Evolutionary conservation across 1,139 yeast genomes (phyloP).

Genomic region (Magnusiomyces sp.): DNA sequence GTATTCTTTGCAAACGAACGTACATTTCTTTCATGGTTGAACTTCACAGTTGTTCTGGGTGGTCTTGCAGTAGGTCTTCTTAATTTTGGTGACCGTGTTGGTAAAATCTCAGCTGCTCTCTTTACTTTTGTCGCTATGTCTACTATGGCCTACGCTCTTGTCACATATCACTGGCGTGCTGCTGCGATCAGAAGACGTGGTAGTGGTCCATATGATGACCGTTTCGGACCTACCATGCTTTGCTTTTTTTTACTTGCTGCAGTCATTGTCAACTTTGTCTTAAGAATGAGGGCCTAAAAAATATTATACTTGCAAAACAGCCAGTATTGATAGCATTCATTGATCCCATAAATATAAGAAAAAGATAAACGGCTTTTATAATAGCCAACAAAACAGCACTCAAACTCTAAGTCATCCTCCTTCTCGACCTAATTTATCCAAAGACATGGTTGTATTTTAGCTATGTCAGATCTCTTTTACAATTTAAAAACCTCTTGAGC

Average conservation of each 20-base stretch:
- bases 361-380: background rate
- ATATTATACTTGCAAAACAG: background rate
- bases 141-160: conserved; percentile 90
- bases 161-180: conserved; percentile 99
- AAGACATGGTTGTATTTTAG: too few species aligned
- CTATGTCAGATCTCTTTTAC: too few species aligned
- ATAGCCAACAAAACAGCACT: background rate
- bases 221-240: conserved; percentile 98
- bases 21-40: conserved; percentile 88
- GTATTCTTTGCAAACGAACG: conserved; percentile 98
- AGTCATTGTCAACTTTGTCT: conserved; percentile 80
- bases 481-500: too few species aligned
- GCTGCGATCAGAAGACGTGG: conserved; percentile 97
- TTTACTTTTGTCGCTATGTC: conserved; percentile 92
- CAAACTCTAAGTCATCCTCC: background rate
- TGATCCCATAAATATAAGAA: background rate
- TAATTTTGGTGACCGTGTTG: conserved; percentile 91
- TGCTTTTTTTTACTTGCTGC: conserved; percentile 89
- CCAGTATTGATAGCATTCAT: background rate
- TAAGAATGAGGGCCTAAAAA: conserved; percentile 50
- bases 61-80: conserved; percentile 92
- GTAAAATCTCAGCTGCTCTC: conserved; percentile 86
- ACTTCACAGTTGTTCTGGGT: conserved; percentile 94
- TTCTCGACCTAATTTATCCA: background rate
- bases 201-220: conserved; percentile 95